Base-by-base conservation (phyloP, 2,329 filamentous ascomycete genomes). In the Aspergillus brunneoviolaceus region DNA sequence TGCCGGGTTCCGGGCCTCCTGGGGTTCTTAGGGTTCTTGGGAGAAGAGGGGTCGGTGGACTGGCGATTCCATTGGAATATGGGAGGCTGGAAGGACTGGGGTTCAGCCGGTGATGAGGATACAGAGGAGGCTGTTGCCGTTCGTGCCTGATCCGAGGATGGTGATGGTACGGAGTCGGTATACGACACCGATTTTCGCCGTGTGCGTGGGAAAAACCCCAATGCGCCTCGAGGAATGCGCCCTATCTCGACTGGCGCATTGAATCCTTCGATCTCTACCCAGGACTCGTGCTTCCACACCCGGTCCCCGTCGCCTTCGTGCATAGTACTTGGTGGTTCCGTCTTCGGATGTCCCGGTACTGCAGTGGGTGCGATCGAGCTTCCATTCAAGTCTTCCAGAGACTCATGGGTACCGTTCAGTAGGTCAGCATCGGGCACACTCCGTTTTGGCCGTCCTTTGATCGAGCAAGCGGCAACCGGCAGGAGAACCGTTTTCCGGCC, bases 181-280 rank as follows among this genome's bases (percentile, higher is more conserved):
- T 84, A 81, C 10, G 85, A 77, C 5, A 74, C 70, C 63, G 90
- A 95, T 87, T 95, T 95, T 86, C 93, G 91, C 72, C 92, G 84
- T 21, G 92, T 86, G 7, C 93, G 93, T 3, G 94, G 94, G 71
- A 98, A 98, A 77, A 94, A 98, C 25, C 93, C 94, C 49, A 97
- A 83, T 2, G 89, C 85, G 76, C 88, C 87, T 59, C 91, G 87
- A 23, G 92, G 87, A 60, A 98, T 86, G 31, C 95, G 87, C 16
- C 88, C 92, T 65, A 99, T 95, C 74, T 97, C 91, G 25, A 95
- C 87, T 0, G 91, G 88, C 25, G 87, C 82, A 16, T 81, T 79
- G 63, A 85, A 84, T 23, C 87, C 89, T 63, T 94, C 90, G 27
- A 97, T 83, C 31, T 89, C 81, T 1, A 96, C 91, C 92, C 92